A percentile compares a stretch with the other conserved stretches of the same genome.
Conservation (phyloP, 768 basidiomycete genomes). For the Rhodotorula sphaerocarpa region DNA sequence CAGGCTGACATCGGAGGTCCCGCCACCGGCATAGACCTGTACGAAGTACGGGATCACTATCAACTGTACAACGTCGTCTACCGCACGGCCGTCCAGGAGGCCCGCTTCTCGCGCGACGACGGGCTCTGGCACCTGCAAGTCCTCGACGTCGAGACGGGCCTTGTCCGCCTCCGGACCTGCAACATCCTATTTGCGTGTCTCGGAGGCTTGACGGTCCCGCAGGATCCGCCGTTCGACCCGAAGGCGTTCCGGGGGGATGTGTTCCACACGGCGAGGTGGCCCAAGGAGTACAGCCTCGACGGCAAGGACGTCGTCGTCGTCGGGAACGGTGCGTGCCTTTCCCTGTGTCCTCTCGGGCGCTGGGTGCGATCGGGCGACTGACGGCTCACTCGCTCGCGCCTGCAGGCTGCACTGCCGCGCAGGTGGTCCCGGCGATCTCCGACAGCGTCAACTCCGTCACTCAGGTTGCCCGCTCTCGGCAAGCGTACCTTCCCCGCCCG, state of each 20-base stretch:
- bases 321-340: slow-evolving; percentile 29
- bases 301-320: slow-evolving; percentile 37
- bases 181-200: slow-evolving; percentile 36
- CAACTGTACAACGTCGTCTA: slow-evolving; percentile 7
- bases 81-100: slow-evolving; percentile 25
- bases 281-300: slow-evolving; percentile 14
- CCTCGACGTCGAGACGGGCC: slow-evolving; percentile 23
- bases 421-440: slow-evolving; percentile 32
- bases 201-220: slow-evolving; percentile 17
- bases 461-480: slow-evolving; percentile 29
- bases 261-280: slow-evolving; percentile 35
- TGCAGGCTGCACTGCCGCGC: slow-evolving; percentile 34
- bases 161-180: slow-evolving; percentile 21
- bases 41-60: slow-evolving; percentile 5
- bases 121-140: slow-evolving; percentile 29
- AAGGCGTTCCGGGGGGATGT: slow-evolving; percentile 28
- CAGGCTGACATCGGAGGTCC: slow-evolving; percentile 13
- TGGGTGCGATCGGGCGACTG: too few species aligned
- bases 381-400: too few species aligned
- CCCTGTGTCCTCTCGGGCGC: too few species aligned
- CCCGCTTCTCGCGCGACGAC: slow-evolving; percentile 15
- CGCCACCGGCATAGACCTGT: slow-evolving; percentile 15
- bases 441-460: slow-evolving; percentile 22
- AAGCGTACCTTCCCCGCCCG: slow-evolving; percentile 24
- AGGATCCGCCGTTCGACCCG: slow-evolving; percentile 14